Percentiles rank a stretch among this genome's conserved stretches.
Conservation (phyloP, 331 rosid species). For the Quercus phellos region DNA sequence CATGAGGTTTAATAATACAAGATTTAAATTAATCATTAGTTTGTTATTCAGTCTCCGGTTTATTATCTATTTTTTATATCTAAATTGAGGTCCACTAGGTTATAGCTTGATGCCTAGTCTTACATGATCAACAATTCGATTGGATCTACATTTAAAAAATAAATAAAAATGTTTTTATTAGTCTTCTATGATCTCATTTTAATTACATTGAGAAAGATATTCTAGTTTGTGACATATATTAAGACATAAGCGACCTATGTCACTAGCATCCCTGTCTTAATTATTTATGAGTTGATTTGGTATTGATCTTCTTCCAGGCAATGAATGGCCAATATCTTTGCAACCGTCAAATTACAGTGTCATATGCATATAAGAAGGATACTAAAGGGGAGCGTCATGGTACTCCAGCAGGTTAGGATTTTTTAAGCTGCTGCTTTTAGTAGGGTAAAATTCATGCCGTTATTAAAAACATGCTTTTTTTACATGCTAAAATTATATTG, state of each 20-base stretch:
- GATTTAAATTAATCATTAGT: background rate
- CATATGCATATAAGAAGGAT: constrained; percentile 97
- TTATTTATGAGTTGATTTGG: constrained; percentile 22
- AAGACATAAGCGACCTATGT: constrained; percentile 29
- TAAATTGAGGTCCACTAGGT: background rate
- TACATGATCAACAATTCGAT: background rate
- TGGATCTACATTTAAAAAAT: background rate
- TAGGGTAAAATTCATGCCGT: background rate
- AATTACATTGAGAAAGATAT: background rate
- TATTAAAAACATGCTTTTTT: background rate
- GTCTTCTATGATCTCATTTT: background rate
- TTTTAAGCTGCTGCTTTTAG: constrained; percentile 14
- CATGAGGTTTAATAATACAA: constrained; percentile 1
- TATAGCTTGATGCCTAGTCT: background rate
- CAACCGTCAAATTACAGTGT: constrained; percentile 96
- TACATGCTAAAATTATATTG: constrained; percentile 13
- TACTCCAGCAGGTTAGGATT: constrained; percentile 72
- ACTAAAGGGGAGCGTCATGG: constrained; percentile 89
- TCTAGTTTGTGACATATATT: background rate
- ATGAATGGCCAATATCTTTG: constrained; percentile 98
- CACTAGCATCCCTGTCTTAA: constrained; percentile 38
- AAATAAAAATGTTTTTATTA: background rate
- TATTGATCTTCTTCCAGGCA: constrained; percentile 61
- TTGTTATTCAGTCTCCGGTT: background rate
- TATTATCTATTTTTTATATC: background rate